Percentiles rank a stretch among this genome's conserved stretches.
Conservation (phyloP, 148 eudicot genomes). For the Camellia granthamiana region DNA sequence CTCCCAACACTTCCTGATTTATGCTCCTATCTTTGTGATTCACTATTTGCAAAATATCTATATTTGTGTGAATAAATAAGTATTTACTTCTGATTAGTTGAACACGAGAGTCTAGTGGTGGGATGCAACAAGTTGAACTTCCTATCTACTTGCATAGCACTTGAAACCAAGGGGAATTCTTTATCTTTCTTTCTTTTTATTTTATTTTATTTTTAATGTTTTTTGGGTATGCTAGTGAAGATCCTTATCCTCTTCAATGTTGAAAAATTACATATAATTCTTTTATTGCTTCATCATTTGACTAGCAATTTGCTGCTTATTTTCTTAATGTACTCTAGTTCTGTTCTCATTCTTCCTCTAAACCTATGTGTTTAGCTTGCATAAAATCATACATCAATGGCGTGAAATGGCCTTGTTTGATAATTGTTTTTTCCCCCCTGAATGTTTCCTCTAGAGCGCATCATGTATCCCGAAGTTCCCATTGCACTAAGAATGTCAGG, state of each 20-base stretch:
- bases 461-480: constrained; percentile 85
- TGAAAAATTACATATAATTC: background rate
- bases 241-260: background rate
- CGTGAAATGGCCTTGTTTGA: background rate
- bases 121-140: background rate
- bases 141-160: background rate
- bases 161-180: background rate
- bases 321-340: background rate
- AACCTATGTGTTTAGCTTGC: background rate
- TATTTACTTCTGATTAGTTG: background rate
- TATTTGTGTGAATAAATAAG: background rate
- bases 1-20: background rate
- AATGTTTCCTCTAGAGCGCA: constrained; percentile 50
- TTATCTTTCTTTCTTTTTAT: background rate
- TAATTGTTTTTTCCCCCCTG: background rate
- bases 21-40: background rate
- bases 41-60: background rate
- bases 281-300: background rate
- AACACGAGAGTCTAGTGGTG: background rate
- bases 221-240: background rate
- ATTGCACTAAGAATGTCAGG: constrained; percentile 90
- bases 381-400: background rate
- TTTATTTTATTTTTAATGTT: too few relatives aligned
- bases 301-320: background rate
- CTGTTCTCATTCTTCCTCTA: background rate